Evolutionary conservation across 1,284 basidiomycete genomes (phyloP).

Genomic region (Apiotrichum mycotoxinovorans): DNA sequence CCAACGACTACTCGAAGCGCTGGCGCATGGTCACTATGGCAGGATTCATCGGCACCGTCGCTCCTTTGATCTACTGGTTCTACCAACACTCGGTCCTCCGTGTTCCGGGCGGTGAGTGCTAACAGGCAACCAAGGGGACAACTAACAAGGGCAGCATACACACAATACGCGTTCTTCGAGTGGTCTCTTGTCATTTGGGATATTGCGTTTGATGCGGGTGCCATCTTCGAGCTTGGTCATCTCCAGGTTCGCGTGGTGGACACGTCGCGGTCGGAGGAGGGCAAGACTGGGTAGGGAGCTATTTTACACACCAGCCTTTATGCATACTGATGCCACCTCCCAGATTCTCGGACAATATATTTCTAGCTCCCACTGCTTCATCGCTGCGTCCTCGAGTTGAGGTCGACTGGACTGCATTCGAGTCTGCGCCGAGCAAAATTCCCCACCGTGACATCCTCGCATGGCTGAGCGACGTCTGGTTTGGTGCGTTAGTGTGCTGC

Average conservation of each 20-base stretch:
- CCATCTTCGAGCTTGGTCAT: conserved; percentile 59
- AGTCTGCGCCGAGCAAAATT: conserved; percentile 5
- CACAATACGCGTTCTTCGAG: conserved; percentile 77
- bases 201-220: conserved; percentile 68
- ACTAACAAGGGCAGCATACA: conserved; percentile 66
- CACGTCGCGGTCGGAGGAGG: conserved; percentile 13
- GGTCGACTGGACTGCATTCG: conserved; percentile 22
- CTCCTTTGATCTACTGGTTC: conserved; percentile 78
- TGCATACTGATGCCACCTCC: conserved; percentile 7
- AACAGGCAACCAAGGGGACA: background rate
- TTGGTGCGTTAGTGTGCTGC: conserved; percentile 27
- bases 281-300: conserved; percentile 17
- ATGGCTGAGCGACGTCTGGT: conserved; percentile 43
- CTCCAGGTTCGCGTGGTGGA: conserved; percentile 20
- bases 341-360: conserved; percentile 5
- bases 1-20: conserved; percentile 8
- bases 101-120: conserved; percentile 67
- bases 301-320: background rate
- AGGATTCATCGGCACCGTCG: conserved; percentile 63
- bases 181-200: conserved; percentile 80
- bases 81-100: conserved; percentile 75
- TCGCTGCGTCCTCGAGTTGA: conserved; percentile 6
- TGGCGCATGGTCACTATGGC: conserved; percentile 8
- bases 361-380: conserved; percentile 8
- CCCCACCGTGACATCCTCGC: conserved; percentile 21